A percentile compares a stretch with the other conserved stretches of the same genome.
These are phyloP conservation scores for Ceratocystis lukuohia DNA, from an alignment of 2,329 filamentous ascomycete genomes.

Conservation along the genomic window DNA sequence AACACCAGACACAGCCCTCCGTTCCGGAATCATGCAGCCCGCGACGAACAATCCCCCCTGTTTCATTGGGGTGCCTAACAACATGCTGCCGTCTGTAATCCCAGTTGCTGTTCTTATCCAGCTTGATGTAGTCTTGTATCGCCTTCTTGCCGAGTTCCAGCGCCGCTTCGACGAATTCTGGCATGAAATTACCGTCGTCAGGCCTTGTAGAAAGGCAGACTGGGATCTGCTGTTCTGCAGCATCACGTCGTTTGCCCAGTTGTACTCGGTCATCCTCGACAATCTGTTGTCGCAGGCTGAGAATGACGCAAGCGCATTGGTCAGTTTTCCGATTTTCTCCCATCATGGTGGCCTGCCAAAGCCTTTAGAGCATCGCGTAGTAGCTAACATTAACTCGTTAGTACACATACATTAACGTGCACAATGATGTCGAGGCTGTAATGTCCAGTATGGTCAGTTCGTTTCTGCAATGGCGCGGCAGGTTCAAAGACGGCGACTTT, in stretches of 20 bases:
- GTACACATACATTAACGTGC: neutral
- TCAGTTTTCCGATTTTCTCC: neutral
- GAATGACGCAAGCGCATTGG: neutral
- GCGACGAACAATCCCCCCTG: neutral
- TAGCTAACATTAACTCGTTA: neutral
- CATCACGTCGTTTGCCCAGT: conserved; percentile 3
- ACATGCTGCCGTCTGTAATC: neutral
- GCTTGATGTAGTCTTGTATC: neutral
- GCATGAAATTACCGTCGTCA: neutral
- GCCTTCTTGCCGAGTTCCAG: conserved; percentile 8
- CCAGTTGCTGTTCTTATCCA: neutral
- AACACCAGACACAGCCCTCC: neutral
- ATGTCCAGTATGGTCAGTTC: conserved; percentile 2
- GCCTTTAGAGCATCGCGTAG: neutral
- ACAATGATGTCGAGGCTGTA: conserved; percentile 2
- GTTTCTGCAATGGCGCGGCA: neutral
- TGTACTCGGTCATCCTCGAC: conserved; percentile 5
- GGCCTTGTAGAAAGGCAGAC: neutral
- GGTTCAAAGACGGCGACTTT: neutral
- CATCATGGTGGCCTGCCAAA: no score
- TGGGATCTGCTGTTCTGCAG: conserved; percentile 6
- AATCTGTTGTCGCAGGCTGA: neutral
- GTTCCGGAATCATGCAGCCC: neutral
- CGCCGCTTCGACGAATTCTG: conserved; percentile 12
- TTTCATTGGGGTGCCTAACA: neutral